Conservation (phyloP, 257 asterid genomes). For the Primulina tabacum region DNA sequence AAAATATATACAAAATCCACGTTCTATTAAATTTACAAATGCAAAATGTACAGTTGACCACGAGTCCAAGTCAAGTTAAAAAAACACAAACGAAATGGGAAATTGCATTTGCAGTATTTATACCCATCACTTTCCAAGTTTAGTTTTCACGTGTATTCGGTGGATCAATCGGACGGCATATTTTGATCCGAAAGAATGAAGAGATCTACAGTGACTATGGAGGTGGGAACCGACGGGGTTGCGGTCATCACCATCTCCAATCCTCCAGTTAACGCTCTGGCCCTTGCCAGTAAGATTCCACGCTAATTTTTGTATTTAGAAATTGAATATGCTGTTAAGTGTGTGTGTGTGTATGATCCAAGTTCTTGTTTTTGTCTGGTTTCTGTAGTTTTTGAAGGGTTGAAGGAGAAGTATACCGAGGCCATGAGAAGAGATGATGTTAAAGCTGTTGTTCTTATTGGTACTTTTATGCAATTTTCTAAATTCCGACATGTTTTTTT, state of each 20-base stretch:
- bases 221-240: conserved; percentile 86
- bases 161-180: too few relatives aligned
- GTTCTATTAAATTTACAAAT: too few relatives aligned
- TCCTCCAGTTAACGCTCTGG: conserved; percentile 91
- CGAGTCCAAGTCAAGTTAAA: too few relatives aligned
- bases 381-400: conserved; percentile 60
- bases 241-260: conserved; percentile 70
- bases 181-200: conserved; percentile 36
- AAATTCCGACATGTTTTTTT: background rate
- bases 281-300: conserved; percentile 53
- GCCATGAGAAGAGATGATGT: conserved; percentile 78
- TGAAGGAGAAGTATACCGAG: conserved; percentile 58
- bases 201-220: conserved; percentile 58
- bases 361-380: background rate
- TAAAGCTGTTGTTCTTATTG: conserved; percentile 74
- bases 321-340: background rate
- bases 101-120: too few relatives aligned
- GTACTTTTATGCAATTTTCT: conserved; percentile 34
- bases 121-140: background rate
- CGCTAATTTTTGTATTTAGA: background rate
- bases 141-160: background rate
- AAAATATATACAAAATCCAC: too few relatives aligned
- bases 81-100: background rate
- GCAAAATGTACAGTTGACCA: too few relatives aligned
- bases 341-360: background rate